phyloP scores from a whole-genome alignment of 2,329 filamentous ascomycete species.

The Chlorencoelia australis region DNA sequence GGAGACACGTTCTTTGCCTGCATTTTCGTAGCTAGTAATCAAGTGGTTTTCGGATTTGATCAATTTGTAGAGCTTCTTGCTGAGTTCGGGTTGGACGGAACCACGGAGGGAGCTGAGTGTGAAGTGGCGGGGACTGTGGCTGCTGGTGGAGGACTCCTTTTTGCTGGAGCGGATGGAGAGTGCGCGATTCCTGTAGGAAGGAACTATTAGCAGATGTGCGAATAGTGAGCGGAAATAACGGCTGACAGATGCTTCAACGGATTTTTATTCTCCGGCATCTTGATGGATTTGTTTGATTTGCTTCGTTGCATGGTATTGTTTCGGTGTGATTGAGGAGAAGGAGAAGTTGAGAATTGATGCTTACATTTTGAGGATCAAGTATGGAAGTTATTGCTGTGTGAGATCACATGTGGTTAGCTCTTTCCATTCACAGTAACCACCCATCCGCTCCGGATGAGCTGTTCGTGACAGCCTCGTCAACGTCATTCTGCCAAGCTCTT shows the following conservation, averaged over 20 bases:
- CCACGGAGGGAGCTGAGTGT: slow-evolving; percentile 80
- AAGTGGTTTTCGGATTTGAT: slow-evolving; percentile 94
- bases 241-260: slow-evolving; percentile 6
- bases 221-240: neutral
- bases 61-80: slow-evolving; percentile 77
- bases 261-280: slow-evolving; percentile 2
- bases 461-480: no score
- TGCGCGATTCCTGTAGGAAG: slow-evolving; percentile 55
- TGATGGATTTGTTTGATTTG: no score
- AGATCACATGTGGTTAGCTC: no score
- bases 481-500: no score
- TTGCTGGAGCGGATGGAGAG: slow-evolving; percentile 59
- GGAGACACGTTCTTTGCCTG: slow-evolving; percentile 70
- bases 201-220: neutral
- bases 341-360: no score
- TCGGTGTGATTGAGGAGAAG: no score
- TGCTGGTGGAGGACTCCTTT: slow-evolving; percentile 25
- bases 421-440: no score
- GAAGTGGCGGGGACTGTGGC: slow-evolving; percentile 51
- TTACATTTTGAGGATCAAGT: no score
- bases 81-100: slow-evolving; percentile 75
- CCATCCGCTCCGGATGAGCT: no score
- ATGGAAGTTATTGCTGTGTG: no score
- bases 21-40: slow-evolving; percentile 73
- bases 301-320: no score